Base-by-base conservation (phyloP, 306 rosid genomes). In the Canavalia ensiformis region DNA sequence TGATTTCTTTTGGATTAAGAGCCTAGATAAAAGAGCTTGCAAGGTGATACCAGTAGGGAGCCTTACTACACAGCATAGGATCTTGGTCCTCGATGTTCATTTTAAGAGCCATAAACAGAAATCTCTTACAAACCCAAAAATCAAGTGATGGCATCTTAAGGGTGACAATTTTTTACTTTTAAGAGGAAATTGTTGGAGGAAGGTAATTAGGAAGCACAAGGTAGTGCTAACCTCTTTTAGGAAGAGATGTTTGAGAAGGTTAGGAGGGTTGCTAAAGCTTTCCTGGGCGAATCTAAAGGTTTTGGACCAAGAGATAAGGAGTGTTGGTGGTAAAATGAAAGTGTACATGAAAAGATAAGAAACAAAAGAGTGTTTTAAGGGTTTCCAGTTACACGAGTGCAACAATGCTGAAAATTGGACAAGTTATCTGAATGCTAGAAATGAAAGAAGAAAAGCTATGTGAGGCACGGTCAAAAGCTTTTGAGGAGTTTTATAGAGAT, bases 401-500 rank as follows among this genome's bases (percentile, higher is more conserved):
- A 49, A 29, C 6, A 50, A 31, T 5, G 75, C 7, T 49, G 0
- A 49, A 33, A 31, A 33, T 44, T 44, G 56, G 54, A 35, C 31
- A 42, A 44, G 35, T 3, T 44, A 33, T 44, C 25, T 18, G 25
- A 18, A 18, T 18, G 25, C 25, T 18, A 18, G 25, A 18, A 18
- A 18, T 18, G 25, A 18, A 18, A 18, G 25, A 18, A 18, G 25
- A 18, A 18, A 18, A 18, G 25, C 25, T 18, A 39, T 4, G 37
- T 45, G 56, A 45, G 37, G 30, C 56, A 44, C 30, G 13, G 45
- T 28, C 55, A 8, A 45, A 8, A 4, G 41, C 55, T 28, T 25
- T 7, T 4, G 55, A 45, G 18, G 73, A 45, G 73, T 68, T 68
- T 42, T 29, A 68, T 44, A 5, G 5, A 34, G 46, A 82, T 35